phyloP scores from a whole-genome alignment of 495 filamentous ascomycete genomes.

The Penicillium cosmopolitanum region DNA sequence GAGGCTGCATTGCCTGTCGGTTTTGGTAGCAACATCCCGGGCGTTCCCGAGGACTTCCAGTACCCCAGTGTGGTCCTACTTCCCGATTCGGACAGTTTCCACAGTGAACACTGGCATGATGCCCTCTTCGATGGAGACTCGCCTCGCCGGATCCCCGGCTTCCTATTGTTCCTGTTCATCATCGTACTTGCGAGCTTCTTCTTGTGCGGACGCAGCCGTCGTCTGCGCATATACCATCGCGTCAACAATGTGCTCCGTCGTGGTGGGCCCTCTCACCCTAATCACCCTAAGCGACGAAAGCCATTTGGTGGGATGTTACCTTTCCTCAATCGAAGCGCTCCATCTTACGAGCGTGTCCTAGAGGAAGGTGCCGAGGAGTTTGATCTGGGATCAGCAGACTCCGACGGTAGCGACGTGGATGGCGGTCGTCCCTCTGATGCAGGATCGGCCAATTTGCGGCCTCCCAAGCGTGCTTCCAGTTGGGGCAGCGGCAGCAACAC shows the following conservation, averaged over 20 bases:
- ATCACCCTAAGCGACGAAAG: constrained; percentile 54
- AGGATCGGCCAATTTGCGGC: constrained; percentile 31
- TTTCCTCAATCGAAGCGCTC: constrained; percentile 56
- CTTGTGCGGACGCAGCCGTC: constrained; percentile 70
- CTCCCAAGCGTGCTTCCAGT: constrained; percentile 43
- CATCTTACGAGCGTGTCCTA: constrained; percentile 83
- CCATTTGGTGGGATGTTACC: constrained; percentile 55
- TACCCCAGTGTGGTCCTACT: constrained; percentile 68
- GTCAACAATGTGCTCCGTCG: constrained; percentile 54
- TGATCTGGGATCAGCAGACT: constrained; percentile 69
- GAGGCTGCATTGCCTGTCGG: constrained; percentile 74
- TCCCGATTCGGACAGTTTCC: constrained; percentile 46
- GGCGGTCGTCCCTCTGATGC: constrained; percentile 38
- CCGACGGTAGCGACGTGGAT: constrained; percentile 57
- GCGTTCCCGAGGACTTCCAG: constrained; percentile 79
- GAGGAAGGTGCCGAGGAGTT: constrained; percentile 75
- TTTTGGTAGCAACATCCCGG: constrained; percentile 79
- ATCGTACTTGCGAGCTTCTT: constrained; percentile 68
- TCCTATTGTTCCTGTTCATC: constrained; percentile 75
- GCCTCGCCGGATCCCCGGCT: constrained; percentile 69
- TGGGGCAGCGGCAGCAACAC: constrained; percentile 42
- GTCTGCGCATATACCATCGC: constrained; percentile 65
- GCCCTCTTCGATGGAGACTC: constrained; percentile 62
- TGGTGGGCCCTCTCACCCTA: constrained; percentile 54
- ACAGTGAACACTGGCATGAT: constrained; percentile 75